Conservation (phyloP, 2,329 filamentous ascomycete genomes). For the Aspergillus jensenii region DNA sequence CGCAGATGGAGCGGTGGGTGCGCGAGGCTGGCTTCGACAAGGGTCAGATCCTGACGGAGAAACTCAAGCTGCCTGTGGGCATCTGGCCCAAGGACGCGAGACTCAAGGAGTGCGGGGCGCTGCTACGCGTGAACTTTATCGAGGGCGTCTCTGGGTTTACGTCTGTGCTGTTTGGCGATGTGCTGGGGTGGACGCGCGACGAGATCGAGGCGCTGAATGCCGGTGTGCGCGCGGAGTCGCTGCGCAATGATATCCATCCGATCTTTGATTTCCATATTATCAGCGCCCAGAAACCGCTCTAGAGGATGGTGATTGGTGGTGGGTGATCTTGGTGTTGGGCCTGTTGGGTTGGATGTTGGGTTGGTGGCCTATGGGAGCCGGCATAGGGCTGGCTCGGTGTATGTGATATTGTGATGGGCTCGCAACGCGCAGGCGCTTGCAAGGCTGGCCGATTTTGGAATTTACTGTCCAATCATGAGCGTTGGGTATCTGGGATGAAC, state of each 20-base stretch:
- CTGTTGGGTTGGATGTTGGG: not conserved
- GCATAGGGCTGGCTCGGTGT: not conserved
- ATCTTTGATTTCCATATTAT: conserved; percentile 17
- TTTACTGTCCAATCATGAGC: not conserved
- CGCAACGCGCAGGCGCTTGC: not conserved
- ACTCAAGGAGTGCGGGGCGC: conserved; percentile 17
- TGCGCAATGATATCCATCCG: conserved; percentile 15
- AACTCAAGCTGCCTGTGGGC: conserved; percentile 14
- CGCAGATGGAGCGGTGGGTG: conserved; percentile 14
- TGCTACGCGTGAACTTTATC: conserved; percentile 16
- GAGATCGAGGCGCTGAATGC: conserved; percentile 15
- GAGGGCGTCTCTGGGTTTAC: conserved; percentile 20
- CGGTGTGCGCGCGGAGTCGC: conserved; percentile 11
- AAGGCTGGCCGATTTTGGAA: not conserved
- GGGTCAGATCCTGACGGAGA: not conserved
- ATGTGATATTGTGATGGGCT: not conserved
- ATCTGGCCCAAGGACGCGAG: conserved; percentile 16
- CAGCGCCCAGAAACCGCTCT: conserved; percentile 12
- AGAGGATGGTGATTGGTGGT: not conserved
- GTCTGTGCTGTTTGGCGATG: conserved; percentile 13
- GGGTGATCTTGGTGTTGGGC: not conserved
- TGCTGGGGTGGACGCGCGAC: conserved; percentile 14
- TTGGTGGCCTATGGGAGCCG: not conserved
- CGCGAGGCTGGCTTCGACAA: conserved; percentile 14
- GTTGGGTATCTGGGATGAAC: not conserved